Conservation (phyloP, 345 rosid species). For the Brassica carinata region DNA sequence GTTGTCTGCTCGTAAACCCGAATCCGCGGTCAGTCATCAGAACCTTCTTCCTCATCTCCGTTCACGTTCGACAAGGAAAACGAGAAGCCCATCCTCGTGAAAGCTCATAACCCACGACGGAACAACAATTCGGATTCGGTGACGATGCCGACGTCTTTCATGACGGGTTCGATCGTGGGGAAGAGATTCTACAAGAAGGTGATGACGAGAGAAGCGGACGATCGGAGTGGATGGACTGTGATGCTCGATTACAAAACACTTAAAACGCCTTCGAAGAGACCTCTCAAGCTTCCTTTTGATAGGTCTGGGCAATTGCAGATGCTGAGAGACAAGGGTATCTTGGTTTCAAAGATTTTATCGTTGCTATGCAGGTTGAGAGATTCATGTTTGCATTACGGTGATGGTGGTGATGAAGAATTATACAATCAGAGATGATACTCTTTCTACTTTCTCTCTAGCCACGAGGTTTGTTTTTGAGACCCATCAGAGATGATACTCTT, state of each 20-base stretch:
- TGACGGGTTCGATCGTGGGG: slow-evolving; percentile 72
- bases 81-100: slow-evolving; percentile 49
- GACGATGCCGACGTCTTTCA: slow-evolving; percentile 83
- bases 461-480: slow-evolving; percentile 54
- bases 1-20: too few species aligned
- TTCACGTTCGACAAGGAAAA: slow-evolving; percentile 50
- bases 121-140: slow-evolving; percentile 50
- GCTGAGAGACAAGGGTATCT: slow-evolving; percentile 85
- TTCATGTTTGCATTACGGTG: slow-evolving; percentile 45
- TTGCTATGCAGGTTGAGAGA: slow-evolving; percentile 66
- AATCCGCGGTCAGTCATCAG: too few species aligned
- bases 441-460: slow-evolving; percentile 38
- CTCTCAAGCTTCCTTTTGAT: slow-evolving; percentile 42
- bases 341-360: slow-evolving; percentile 71
- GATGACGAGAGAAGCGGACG: slow-evolving; percentile 81
- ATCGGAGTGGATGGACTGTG: slow-evolving; percentile 92
- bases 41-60: slow-evolving; percentile 2
- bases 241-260: slow-evolving; percentile 97
- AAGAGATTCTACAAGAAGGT: slow-evolving; percentile 49
- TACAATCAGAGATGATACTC: too few species aligned
- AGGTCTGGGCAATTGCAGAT: slow-evolving; percentile 89
- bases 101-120: slow-evolving; percentile 42
- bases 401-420: slow-evolving; percentile 78
- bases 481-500: background rate
- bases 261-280: slow-evolving; percentile 80